Conservation (phyloP, 805 yeast species). For the Sugiyamaella valdiviana region DNA sequence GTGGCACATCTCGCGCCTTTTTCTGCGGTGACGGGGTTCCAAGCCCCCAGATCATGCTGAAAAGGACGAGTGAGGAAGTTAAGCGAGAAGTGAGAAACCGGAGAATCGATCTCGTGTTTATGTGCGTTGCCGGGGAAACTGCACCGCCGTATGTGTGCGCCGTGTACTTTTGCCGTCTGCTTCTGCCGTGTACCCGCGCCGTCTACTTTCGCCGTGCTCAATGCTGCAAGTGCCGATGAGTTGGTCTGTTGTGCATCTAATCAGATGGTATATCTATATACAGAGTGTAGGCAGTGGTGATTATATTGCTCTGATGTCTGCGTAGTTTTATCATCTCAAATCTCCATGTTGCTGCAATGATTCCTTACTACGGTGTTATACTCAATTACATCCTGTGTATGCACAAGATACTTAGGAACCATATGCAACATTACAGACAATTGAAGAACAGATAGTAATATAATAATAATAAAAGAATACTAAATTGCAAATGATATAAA, state of each 20-base stretch:
- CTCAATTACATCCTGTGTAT: too few species aligned
- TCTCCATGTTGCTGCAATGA: too few species aligned
- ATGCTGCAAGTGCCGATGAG: neutral
- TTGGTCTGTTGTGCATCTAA: neutral
- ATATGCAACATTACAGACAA: too few species aligned
- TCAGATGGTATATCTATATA: neutral
- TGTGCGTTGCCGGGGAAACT: neutral
- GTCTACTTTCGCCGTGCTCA: neutral
- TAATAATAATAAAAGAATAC: too few species aligned
- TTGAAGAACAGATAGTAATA: too few species aligned
- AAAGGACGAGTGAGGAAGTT: neutral
- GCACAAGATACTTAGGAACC: too few species aligned
- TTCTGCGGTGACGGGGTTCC: conserved; percentile 13
- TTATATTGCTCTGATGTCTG: too few species aligned
- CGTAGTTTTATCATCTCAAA: too few species aligned
- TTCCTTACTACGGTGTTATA: too few species aligned
- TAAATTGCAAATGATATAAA: too few species aligned
- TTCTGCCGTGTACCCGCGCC: neutral
- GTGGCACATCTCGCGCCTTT: conserved; percentile 13
- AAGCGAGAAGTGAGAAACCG: neutral
- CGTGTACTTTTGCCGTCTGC: neutral
- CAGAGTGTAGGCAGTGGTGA: neutral
- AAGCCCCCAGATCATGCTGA: neutral
- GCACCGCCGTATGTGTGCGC: neutral
- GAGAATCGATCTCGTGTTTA: neutral